A percentile compares a stretch with the other conserved stretches of the same genome.
Conservation (phyloP, 768 basidiomycete genomes). For the Pleurotus citrinopileatus region DNA sequence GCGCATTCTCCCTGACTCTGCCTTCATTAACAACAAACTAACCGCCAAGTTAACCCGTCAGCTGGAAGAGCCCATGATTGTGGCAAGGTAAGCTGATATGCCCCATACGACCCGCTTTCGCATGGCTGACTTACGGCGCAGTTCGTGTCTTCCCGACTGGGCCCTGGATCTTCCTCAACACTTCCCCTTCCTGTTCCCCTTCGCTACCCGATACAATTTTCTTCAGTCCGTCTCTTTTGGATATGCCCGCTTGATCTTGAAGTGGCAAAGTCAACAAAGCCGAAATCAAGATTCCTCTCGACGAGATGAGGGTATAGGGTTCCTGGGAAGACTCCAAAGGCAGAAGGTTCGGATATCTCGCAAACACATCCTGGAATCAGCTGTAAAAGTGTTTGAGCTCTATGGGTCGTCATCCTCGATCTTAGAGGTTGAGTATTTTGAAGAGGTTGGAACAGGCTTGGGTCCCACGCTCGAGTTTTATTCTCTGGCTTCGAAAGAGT, state of each 20-base stretch:
- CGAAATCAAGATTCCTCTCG: slow-evolving; percentile 77
- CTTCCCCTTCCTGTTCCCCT: slow-evolving; percentile 99
- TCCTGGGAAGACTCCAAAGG: slow-evolving; percentile 87
- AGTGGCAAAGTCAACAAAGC: slow-evolving; percentile 89
- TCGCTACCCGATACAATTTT: slow-evolving; percentile 96
- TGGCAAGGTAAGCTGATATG: slow-evolving; percentile 69
- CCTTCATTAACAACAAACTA: slow-evolving; percentile 96
- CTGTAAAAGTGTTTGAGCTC: slow-evolving; percentile 93
- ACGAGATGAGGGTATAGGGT: slow-evolving; percentile 88
- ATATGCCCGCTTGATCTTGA: slow-evolving; percentile 90
- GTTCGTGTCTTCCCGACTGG: slow-evolving; percentile 97
- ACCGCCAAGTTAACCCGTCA: slow-evolving; percentile 97
- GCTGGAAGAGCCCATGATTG: slow-evolving; percentile 97
- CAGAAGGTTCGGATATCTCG: slow-evolving; percentile 97
- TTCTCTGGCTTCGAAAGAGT: slow-evolving; percentile 94
- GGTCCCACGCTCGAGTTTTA: slow-evolving; percentile 99
- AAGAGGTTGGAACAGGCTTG: slow-evolving; percentile 96
- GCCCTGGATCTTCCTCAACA: slow-evolving; percentile 92
- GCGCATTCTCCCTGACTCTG: slow-evolving; percentile 68
- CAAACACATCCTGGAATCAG: slow-evolving; percentile 92
- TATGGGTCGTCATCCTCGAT: slow-evolving; percentile 94
- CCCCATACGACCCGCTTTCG: too few species aligned
- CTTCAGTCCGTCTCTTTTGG: slow-evolving; percentile 97
- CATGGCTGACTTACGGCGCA: too few species aligned
- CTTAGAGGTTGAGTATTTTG: slow-evolving; percentile 97